Evolutionary conservation across 75 land plant genomes (phyloP), one percentile per base, ranked within the genome.

Genomic region (Pinus albicaulis): DNA sequence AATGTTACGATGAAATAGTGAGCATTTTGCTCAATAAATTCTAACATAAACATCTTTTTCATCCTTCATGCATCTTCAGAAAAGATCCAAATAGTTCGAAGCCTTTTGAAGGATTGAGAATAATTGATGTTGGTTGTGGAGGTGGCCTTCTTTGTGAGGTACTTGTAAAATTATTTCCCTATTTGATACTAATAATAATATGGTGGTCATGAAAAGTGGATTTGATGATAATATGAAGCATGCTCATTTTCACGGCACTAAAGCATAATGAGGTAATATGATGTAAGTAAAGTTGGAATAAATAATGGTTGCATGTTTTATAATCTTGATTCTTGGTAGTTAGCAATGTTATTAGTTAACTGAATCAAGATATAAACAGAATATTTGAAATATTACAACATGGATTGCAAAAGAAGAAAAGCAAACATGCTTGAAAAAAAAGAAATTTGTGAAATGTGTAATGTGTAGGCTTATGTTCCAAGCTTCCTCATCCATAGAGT

Each of bases 141-240:
- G 98, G 99, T 75, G 99, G 98, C 13, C 87, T 97, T 76, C 79
- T 94, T 20, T 92, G 95, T 53, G 99, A 97, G 92, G 99, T 94
- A 88, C 26, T 13, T 48, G 25, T 64, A 17, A 55, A 72, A 16
- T 72, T 38, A 3, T 34, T 65, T 17, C 0, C 22, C 20, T 66
- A 38, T 17, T 3, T 66, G 38, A 66, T 66, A 38, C 5, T 66
- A 19, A 20, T 66, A 34, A 19, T 12, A 2, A 38, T 19, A 26
- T 66, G 23, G 48, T 65, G 48, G 48, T 38, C 8, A 66, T 38
- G 41, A 38, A 38, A 38, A 1, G 7, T 36, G 20, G 36, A 36
- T 38, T 20, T 19, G 38, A 66, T 66, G 70, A 66, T 66, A 15
- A 0, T 20, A 38, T 66, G 70, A 26, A 63, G 34, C 17, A 28